A percentile compares a stretch with the other conserved stretches of the same genome.
These are phyloP conservation scores for Cynanchum wilfordii DNA, from an alignment of 257 asterid species.

Conservation along the genomic window DNA sequence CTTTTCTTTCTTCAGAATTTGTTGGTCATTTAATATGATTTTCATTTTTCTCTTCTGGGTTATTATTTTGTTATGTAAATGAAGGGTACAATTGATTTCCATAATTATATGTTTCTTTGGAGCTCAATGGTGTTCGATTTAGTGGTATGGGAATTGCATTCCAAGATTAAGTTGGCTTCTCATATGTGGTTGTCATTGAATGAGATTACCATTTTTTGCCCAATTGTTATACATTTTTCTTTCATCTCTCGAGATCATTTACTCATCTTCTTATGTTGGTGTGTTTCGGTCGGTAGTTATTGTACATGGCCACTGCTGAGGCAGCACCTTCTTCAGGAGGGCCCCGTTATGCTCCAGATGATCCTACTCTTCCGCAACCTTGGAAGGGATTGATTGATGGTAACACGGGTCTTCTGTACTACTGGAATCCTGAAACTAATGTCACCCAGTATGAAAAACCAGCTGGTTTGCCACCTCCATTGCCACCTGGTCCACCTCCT, in stretches of 20 bases:
- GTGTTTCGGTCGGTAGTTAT: conserved; percentile 6
- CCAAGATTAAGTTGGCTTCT: neutral
- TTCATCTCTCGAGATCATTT: neutral
- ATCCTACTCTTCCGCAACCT: conserved; percentile 85
- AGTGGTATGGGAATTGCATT: neutral
- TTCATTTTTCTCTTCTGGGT: neutral
- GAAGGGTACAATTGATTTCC: neutral
- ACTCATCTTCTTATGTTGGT: neutral
- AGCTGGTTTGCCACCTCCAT: conserved; percentile 52
- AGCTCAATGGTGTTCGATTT: neutral
- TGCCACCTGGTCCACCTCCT: conserved; percentile 68
- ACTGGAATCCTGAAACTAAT: conserved; percentile 92
- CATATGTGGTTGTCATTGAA: neutral
- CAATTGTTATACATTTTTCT: neutral
- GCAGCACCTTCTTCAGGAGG: conserved; percentile 51
- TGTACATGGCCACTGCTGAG: conserved; percentile 63
- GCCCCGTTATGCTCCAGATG: conserved; percentile 90
- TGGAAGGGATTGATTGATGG: conserved; percentile 95
- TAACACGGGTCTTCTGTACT: conserved; percentile 58
- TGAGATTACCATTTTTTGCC: neutral
- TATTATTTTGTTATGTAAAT: neutral
- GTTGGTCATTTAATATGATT: neutral
- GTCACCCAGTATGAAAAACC: conserved; percentile 88
- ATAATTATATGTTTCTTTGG: neutral
- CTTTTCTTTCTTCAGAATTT: too few species aligned